Percentiles rank a stretch among this genome's conserved stretches.
Evolutionary conservation across 495 filamentous ascomycete species (phyloP).

Genomic region (Chaetomium fimeti): DNA sequence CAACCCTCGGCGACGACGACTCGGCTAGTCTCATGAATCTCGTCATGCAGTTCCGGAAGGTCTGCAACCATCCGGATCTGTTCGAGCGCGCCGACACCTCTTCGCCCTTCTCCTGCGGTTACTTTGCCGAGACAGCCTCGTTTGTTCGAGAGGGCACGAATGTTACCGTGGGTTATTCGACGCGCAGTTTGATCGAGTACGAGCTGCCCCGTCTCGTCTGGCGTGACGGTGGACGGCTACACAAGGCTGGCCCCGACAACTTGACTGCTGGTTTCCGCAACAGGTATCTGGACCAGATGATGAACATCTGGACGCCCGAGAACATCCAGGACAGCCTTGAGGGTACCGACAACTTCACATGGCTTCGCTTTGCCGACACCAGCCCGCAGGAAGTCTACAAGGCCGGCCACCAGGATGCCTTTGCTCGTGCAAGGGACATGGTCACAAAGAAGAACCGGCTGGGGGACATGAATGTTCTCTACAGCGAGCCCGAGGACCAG

Average conservation of each 20-base stretch:
- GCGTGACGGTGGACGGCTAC: slow-evolving; percentile 69
- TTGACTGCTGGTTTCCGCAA: slow-evolving; percentile 68
- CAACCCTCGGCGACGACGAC: slow-evolving; percentile 90
- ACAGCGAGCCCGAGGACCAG: slow-evolving; percentile 52
- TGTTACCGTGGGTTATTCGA: slow-evolving; percentile 81
- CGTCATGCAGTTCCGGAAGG: slow-evolving; percentile 99
- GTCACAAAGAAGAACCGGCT: slow-evolving; percentile 53
- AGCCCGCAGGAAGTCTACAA: slow-evolving; percentile 69
- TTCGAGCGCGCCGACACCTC: slow-evolving; percentile 92
- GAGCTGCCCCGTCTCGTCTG: slow-evolving; percentile 75
- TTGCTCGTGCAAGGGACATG: slow-evolving; percentile 61
- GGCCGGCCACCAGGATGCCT: slow-evolving; percentile 56
- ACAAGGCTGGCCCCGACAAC: slow-evolving; percentile 75
- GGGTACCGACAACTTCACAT: slow-evolving; percentile 72
- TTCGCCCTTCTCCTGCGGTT: slow-evolving; percentile 75
- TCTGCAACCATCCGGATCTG: slow-evolving; percentile 97
- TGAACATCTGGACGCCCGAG: slow-evolving; percentile 87
- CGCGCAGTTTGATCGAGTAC: slow-evolving; percentile 81
- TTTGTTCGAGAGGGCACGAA: slow-evolving; percentile 85
- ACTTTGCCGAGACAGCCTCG: slow-evolving; percentile 91
- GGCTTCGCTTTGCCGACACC: slow-evolving; percentile 80
- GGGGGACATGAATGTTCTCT: slow-evolving; percentile 43
- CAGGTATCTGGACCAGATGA: slow-evolving; percentile 69
- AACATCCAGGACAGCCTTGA: slow-evolving; percentile 62
- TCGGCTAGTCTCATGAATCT: slow-evolving; percentile 97